phyloP scores from a whole-genome alignment of 495 filamentous ascomycete genomes.

The Trypethelium eluteriae region DNA sequence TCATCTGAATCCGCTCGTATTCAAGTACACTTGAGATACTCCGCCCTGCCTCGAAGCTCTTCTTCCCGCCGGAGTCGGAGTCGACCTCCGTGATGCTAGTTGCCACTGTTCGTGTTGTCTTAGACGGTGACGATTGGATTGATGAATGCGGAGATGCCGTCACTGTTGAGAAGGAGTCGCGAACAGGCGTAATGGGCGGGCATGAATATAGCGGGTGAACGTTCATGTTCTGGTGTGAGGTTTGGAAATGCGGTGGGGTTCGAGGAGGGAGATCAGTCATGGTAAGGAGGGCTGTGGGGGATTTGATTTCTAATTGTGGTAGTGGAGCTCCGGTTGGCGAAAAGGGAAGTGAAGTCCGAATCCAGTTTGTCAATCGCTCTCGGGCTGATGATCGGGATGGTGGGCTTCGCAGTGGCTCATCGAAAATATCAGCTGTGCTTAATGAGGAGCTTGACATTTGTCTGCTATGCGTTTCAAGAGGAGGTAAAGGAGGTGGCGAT shows the following conservation, averaged over 20 bases:
- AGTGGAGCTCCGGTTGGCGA: neutral
- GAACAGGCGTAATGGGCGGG: neutral
- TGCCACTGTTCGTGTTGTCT: neutral
- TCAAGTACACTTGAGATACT: neutral
- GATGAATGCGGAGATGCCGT: neutral
- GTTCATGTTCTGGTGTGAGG: neutral
- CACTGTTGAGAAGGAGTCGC: neutral
- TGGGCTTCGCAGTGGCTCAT: neutral
- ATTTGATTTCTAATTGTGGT: neutral
- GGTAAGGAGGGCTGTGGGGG: neutral
- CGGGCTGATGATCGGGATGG: conserved; percentile 1
- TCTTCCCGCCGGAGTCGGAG: neutral
- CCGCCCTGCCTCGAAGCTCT: conserved; percentile 1
- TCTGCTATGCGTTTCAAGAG: neutral
- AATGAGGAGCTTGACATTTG: neutral
- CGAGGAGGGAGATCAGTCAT: neutral
- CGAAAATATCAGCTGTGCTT: neutral
- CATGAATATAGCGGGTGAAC: conserved; percentile 6
- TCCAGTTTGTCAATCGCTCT: neutral
- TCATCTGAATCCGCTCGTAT: neutral
- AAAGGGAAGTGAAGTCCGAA: conserved; percentile 7
- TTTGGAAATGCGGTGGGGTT: conserved; percentile 5
- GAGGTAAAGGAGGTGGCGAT: conserved; percentile 2
- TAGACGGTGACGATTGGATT: neutral
- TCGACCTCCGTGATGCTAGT: conserved; percentile 4